A percentile compares a stretch with the other conserved stretches of the same genome.
Conservation (phyloP, 2,329 filamentous ascomycete species). For the Cordyceps pruinosa region DNA sequence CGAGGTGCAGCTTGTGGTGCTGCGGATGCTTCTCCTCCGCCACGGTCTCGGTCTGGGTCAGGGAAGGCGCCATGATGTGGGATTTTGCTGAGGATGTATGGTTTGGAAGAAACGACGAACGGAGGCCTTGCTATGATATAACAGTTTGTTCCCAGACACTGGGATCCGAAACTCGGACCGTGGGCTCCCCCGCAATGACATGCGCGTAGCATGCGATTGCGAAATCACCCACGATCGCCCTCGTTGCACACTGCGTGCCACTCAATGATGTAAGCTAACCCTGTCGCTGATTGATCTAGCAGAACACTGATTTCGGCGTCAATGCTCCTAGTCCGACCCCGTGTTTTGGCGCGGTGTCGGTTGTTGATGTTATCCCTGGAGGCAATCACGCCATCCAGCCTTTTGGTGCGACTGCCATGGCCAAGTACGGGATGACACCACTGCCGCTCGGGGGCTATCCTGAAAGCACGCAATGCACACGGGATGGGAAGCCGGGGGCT, state of each 20-base stretch:
- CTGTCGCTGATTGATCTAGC: background rate
- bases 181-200: conserved; percentile 12
- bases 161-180: background rate
- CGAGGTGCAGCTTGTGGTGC: conserved; percentile 20
- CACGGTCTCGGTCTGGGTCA: conserved; percentile 7
- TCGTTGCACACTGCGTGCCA: background rate
- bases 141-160: background rate
- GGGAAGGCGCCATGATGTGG: conserved; percentile 11
- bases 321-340: background rate
- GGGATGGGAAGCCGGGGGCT: background rate
- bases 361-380: conserved; percentile 11
- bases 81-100: background rate
- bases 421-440: background rate
- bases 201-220: conserved; percentile 3
- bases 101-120: background rate
- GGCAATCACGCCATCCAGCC: conserved; percentile 11
- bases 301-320: background rate
- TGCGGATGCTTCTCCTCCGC: background rate
- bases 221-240: conserved; percentile 4
- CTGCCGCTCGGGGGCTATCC: background rate
- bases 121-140: background rate
- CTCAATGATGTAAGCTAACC: background rate
- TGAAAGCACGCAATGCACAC: conserved; percentile 5
- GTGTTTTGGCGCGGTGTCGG: background rate
- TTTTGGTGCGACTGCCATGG: background rate